Conservation (phyloP, 192 early-diverging fungal genomes). For the Coemansia sp. region DNA sequence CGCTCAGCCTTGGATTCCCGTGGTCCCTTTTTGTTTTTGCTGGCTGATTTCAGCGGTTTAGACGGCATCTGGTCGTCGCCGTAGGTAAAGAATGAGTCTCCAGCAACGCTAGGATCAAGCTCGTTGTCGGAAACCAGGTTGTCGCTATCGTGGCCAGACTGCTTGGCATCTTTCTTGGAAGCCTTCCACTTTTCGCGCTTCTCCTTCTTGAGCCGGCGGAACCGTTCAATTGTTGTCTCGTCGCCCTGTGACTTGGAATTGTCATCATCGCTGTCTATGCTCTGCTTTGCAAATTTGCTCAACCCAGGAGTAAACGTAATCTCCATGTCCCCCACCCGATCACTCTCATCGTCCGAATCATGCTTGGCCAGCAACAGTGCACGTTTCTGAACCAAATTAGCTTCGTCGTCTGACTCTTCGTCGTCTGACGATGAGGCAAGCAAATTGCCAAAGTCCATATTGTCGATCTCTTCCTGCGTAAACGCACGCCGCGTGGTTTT, state of each 20-base stretch:
- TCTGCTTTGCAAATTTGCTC: conserved; percentile 61
- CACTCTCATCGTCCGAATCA: conserved; percentile 47
- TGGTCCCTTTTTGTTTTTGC: conserved; percentile 47
- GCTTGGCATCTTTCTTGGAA: conserved; percentile 15
- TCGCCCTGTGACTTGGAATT: conserved; percentile 31
- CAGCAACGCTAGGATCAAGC: conserved; percentile 49
- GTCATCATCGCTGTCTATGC: conserved; percentile 59
- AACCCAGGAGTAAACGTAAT: conserved; percentile 94
- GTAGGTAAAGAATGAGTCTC: conserved; percentile 58
- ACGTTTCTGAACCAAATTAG: conserved; percentile 40
- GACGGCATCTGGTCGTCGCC: conserved; percentile 34
- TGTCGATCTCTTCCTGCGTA: conserved; percentile 81
- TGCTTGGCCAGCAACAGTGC: conserved; percentile 30
- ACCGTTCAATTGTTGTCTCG: conserved; percentile 83
- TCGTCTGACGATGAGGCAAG: conserved; percentile 72
- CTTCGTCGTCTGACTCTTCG: conserved; percentile 56
- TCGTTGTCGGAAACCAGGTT: conserved; percentile 60
- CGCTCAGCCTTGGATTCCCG: conserved; percentile 52
- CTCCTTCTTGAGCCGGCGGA: conserved; percentile 81
- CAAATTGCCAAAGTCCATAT: conserved; percentile 89
- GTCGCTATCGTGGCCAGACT: conserved; percentile 45
- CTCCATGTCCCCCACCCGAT: conserved; percentile 76
- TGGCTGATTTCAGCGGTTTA: conserved; percentile 22
- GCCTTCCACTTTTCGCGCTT: conserved; percentile 66
- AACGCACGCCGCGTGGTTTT: conserved; percentile 79